Evolutionary conservation across 441 rosid species (phyloP).

Genomic region (Macaranga tanarius): DNA sequence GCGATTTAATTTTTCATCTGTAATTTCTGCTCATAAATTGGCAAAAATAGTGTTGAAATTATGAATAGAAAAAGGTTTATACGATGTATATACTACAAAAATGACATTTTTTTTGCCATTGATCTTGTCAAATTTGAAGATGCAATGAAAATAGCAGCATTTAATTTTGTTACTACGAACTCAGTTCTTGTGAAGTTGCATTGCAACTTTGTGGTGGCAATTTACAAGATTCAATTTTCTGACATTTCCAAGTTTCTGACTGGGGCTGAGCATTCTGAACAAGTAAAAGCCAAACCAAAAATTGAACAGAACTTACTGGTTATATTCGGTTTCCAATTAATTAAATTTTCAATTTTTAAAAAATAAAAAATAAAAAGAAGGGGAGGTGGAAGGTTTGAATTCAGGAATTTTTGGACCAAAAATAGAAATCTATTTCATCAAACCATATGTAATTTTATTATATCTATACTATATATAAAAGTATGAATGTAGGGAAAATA

Average conservation of each 20-base stretch:
- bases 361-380: too few relatives aligned
- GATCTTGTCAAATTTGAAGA: not conserved
- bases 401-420: too few relatives aligned
- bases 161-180: not conserved
- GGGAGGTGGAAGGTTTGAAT: too few relatives aligned
- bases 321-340: too few relatives aligned
- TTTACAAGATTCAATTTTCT: not conserved
- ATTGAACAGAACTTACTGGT: too few relatives aligned
- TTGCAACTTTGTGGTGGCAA: not conserved
- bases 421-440: too few relatives aligned
- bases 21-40: not conserved
- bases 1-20: slow-evolving; percentile 37
- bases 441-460: too few relatives aligned
- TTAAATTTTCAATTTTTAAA: too few relatives aligned
- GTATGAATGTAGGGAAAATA: too few relatives aligned
- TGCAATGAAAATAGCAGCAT: slow-evolving; percentile 7
- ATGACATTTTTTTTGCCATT: not conserved
- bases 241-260: not conserved
- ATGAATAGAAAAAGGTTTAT: slow-evolving; percentile 2
- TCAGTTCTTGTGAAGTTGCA: not conserved
- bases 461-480: too few relatives aligned
- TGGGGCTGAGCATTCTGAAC: too few relatives aligned
- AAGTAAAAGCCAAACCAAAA: too few relatives aligned
- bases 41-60: not conserved
- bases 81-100: slow-evolving; percentile 24